Evolutionary conservation across 192 early-diverging fungal genomes (phyloP).

Genomic region (Entomortierella chlamydospora): DNA sequence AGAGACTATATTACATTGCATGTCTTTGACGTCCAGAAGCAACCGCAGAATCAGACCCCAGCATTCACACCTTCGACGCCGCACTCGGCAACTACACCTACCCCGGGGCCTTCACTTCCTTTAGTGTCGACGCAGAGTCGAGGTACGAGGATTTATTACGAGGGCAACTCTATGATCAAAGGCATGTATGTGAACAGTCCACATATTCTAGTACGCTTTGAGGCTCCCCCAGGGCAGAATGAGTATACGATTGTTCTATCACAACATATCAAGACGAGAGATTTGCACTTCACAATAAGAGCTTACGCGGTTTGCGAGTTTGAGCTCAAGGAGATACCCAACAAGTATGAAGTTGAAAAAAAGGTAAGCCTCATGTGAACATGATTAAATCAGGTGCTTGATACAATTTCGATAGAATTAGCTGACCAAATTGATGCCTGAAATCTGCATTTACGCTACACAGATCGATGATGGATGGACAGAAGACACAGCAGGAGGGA

Average conservation of each 20-base stretch:
- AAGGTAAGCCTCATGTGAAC: slow-evolving; percentile 55
- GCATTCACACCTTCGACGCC: slow-evolving; percentile 17
- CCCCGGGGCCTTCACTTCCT: background rate
- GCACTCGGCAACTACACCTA: background rate
- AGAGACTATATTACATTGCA: slow-evolving; percentile 89
- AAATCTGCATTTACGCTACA: too few species aligned
- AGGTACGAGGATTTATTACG: slow-evolving; percentile 44
- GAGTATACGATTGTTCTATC: slow-evolving; percentile 84
- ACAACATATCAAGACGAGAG: slow-evolving; percentile 76
- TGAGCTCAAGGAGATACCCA: slow-evolving; percentile 70
- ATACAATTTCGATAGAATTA: too few species aligned
- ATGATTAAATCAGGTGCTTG: background rate
- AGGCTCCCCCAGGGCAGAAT: slow-evolving; percentile 64
- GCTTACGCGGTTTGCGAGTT: slow-evolving; percentile 75
- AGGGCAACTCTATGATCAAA: slow-evolving; percentile 57
- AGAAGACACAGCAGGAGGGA: slow-evolving; percentile 81
- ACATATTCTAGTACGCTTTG: slow-evolving; percentile 79
- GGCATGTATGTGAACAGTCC: slow-evolving; percentile 90
- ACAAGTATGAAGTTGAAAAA: slow-evolving; percentile 64
- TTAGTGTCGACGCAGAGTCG: slow-evolving; percentile 52
- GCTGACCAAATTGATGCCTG: background rate
- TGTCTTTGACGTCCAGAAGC: slow-evolving; percentile 72
- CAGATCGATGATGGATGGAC: slow-evolving; percentile 78
- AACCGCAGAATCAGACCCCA: slow-evolving; percentile 8
- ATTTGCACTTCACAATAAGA: slow-evolving; percentile 83